phyloP scores from a whole-genome alignment of 768 basidiomycete genomes.

The Pisolithus orientalis region DNA sequence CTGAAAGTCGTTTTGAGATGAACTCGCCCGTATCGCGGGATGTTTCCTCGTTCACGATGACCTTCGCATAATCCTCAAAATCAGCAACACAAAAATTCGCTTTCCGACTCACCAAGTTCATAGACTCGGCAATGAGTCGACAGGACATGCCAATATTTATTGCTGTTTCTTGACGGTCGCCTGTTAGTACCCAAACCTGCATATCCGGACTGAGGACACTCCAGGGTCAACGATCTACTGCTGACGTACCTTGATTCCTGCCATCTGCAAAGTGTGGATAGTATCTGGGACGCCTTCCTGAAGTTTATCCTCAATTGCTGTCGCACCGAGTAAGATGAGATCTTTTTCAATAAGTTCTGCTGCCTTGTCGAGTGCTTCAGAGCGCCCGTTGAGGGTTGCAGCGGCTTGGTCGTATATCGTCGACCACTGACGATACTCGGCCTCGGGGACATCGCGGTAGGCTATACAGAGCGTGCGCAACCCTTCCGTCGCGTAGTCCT shows the following conservation, averaged over 20 bases:
- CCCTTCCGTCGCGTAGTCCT: slow-evolving; percentile 97
- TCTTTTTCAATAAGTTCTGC: slow-evolving; percentile 97
- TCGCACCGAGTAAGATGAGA: slow-evolving; percentile 87
- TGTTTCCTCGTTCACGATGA: slow-evolving; percentile 90
- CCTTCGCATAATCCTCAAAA: slow-evolving; percentile 37
- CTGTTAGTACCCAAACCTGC: slow-evolving; percentile 95
- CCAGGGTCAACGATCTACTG: background rate
- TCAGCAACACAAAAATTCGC: background rate
- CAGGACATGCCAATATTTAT: slow-evolving; percentile 99
- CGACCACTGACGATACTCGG: slow-evolving; percentile 88
- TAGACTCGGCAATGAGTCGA: slow-evolving; percentile 93
- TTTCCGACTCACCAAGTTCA: slow-evolving; percentile 73
- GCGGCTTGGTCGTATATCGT: slow-evolving; percentile 88
- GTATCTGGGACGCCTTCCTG: slow-evolving; percentile 99
- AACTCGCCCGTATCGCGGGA: slow-evolving; percentile 79
- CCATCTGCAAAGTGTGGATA: slow-evolving; percentile 95
- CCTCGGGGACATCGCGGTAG: slow-evolving; percentile 84
- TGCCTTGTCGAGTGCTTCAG: slow-evolving; percentile 89
- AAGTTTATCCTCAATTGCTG: slow-evolving; percentile 97
- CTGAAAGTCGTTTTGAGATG: slow-evolving; percentile 79
- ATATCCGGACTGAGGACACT: slow-evolving; percentile 5
- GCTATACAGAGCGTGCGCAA: slow-evolving; percentile 95
- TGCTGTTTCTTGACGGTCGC: slow-evolving; percentile 97
- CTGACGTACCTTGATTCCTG: slow-evolving; percentile 79
- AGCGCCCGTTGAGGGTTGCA: slow-evolving; percentile 90